phyloP scores from a whole-genome alignment of 2,329 filamentous ascomycete species.

The Xylariaceae sp. region DNA sequence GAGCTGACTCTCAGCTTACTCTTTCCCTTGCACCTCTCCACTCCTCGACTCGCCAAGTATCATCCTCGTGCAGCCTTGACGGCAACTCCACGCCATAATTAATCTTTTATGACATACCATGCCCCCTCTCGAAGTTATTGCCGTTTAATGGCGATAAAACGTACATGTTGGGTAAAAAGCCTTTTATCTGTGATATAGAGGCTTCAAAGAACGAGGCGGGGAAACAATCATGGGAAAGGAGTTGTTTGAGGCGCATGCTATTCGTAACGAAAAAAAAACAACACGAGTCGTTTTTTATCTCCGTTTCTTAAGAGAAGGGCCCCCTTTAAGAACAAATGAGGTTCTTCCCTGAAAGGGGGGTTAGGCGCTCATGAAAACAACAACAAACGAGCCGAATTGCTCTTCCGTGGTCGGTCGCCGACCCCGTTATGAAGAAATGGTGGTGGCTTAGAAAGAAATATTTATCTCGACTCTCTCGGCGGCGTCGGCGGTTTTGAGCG shows the following conservation, averaged over 20 bases:
- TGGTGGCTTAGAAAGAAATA: too few relatives aligned
- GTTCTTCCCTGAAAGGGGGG: too few relatives aligned
- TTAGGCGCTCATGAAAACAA: too few relatives aligned
- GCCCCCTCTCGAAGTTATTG: slow-evolving; percentile 4
- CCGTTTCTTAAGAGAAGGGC: too few relatives aligned
- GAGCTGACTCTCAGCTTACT: not conserved
- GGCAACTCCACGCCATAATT: slow-evolving; percentile 36
- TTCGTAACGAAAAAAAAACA: too few relatives aligned
- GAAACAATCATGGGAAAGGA: slow-evolving; percentile 16
- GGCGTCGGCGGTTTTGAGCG: too few relatives aligned
- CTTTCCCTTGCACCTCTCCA: not conserved
- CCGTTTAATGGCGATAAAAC: slow-evolving; percentile 2
- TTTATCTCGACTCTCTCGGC: too few relatives aligned
- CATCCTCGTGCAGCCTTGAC: slow-evolving; percentile 18
- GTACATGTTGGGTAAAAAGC: slow-evolving; percentile 17
- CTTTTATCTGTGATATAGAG: slow-evolving; percentile 1
- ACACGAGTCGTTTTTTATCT: too few relatives aligned
- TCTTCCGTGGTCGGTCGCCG: too few relatives aligned
- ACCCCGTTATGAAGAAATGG: too few relatives aligned
- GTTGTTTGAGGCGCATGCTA: slow-evolving; percentile 5
- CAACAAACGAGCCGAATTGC: too few relatives aligned
- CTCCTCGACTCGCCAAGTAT: slow-evolving; percentile 8
- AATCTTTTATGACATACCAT: slow-evolving; percentile 9
- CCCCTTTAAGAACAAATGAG: too few relatives aligned
- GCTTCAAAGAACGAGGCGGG: slow-evolving; percentile 12